Conservation (phyloP, 2,329 filamentous ascomycete species). For the Talaromyces sp. region DNA sequence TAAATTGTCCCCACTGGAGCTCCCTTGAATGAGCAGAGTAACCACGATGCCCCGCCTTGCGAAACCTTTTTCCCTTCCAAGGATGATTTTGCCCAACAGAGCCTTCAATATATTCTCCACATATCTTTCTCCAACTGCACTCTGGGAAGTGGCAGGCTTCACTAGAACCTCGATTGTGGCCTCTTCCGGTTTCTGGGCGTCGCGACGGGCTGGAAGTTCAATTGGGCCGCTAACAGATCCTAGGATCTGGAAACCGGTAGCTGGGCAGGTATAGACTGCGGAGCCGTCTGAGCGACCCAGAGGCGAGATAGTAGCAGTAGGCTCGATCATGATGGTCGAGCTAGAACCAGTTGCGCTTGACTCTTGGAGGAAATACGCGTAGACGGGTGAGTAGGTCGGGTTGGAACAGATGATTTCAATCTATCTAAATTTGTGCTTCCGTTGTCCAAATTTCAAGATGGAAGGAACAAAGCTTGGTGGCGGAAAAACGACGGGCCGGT, state of each 20-base stretch:
- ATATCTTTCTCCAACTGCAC: slow-evolving; percentile 78
- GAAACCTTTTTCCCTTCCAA: slow-evolving; percentile 42
- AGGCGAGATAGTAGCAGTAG: slow-evolving; percentile 32
- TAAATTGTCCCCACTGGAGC: slow-evolving; percentile 29
- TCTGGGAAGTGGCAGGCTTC: slow-evolving; percentile 77
- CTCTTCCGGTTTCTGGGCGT: slow-evolving; percentile 82
- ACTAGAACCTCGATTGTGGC: slow-evolving; percentile 86
- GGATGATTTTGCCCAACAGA: slow-evolving; percentile 37
- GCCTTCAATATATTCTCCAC: slow-evolving; percentile 59
- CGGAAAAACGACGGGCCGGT: not conserved
- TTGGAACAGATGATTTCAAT: not conserved
- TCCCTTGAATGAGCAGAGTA: slow-evolving; percentile 41
- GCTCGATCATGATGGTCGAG: slow-evolving; percentile 31
- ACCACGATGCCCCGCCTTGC: slow-evolving; percentile 42
- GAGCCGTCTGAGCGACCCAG: slow-evolving; percentile 40
- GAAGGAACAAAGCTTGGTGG: not conserved
- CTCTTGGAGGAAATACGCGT: no score
- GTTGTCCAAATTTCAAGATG: not conserved
- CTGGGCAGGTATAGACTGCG: slow-evolving; percentile 40
- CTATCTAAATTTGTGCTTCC: not conserved
- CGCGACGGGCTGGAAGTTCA: slow-evolving; percentile 74
- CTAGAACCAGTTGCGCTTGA: not conserved
- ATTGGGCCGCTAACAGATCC: slow-evolving; percentile 89
- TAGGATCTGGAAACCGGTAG: slow-evolving; percentile 70
- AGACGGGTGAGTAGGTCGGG: not conserved